Evolutionary conservation across 148 eudicot genomes (phyloP), one percentile per base, ranked within the genome.

Genomic region (Vaccinium darrowii): DNA sequence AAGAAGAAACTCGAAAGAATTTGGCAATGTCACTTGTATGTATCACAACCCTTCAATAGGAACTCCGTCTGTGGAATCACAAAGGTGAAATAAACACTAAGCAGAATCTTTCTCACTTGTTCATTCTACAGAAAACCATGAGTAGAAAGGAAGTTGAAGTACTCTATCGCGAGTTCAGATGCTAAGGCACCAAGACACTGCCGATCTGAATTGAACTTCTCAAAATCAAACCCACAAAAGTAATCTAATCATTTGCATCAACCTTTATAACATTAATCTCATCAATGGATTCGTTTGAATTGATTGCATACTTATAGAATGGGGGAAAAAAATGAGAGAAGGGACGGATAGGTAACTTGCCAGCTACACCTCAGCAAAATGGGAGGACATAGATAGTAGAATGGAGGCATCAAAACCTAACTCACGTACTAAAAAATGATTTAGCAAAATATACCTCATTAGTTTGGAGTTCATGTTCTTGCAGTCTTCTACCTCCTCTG

Each of bases 381-480:
- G 52, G 67, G 67, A 83, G 73, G 25, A 75, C 57, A 9, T 47
- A 39, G 30, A 21, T n/a, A 36, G 52, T 7, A 51, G 30, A 50
- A 33, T 1, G 36, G 19, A 27, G 19, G 73, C 19, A n/a, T 21
- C 78, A 82, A 16, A 13, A 49, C 12, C 36, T 5, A 21, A 84
- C 27, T 57, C 27, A 23, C 72, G 4, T 58, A 69, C 36, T 8
- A 4, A 74, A n/a, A 21, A 21, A 3, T 16, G 53, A 33, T 54
- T 13, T 9, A 77, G 23, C 58, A n/a, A 39, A 13, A 52, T 47
- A 63, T 84, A 90, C 92, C 88, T 86, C 23, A 86, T 72, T 75
- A 88, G 73, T 81, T 85, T 82, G 36, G 88, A 83, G 83, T 90
- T 90, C 85, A 81, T 81, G 6, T 85, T 63, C 82, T 54, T 87